phyloP scores from a whole-genome alignment of 139 green algal genomes.

The Volvox reticuliferus region DNA sequence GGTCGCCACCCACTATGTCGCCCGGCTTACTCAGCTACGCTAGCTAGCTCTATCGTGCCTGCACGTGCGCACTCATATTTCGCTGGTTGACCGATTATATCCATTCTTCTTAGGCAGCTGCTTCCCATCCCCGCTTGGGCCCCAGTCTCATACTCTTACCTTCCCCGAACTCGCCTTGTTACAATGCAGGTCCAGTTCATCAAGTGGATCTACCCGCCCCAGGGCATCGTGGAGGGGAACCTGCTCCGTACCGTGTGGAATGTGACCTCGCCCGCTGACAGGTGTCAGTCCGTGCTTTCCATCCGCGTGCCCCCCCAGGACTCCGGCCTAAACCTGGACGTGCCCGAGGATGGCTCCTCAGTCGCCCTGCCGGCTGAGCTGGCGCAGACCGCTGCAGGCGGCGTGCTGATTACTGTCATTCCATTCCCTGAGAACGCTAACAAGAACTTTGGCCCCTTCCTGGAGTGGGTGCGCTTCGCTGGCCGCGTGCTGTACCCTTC shows the following conservation, averaged over 20 bases:
- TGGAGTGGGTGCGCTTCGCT: constrained; percentile 14
- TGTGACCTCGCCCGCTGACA: background rate
- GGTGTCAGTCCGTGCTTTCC: background rate
- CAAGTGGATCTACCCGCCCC: constrained; percentile 3
- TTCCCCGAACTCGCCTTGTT: background rate
- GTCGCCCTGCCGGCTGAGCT: background rate
- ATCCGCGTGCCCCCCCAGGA: background rate
- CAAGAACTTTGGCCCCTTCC: background rate
- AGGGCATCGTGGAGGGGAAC: background rate
- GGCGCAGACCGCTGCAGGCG: background rate
- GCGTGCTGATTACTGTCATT: constrained; percentile 5
- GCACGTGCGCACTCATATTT: too few species aligned
- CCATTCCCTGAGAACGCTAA: background rate
- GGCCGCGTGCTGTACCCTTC: constrained; percentile 30
- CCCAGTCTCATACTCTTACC: too few species aligned
- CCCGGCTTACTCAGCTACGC: too few species aligned
- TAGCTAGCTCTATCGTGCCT: too few species aligned
- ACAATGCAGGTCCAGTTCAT: constrained; percentile 25
- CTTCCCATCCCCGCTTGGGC: too few species aligned
- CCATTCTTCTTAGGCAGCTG: too few species aligned
- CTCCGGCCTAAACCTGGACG: background rate
- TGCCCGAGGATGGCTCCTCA: background rate
- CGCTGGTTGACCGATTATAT: too few species aligned
- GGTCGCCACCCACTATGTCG: too few species aligned
- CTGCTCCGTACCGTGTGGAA: background rate